Percentiles rank a stretch among this genome's conserved stretches.
These are phyloP conservation scores for Lentinula lateritia DNA, from an alignment of 768 basidiomycete genomes.

Conservation along the genomic window DNA sequence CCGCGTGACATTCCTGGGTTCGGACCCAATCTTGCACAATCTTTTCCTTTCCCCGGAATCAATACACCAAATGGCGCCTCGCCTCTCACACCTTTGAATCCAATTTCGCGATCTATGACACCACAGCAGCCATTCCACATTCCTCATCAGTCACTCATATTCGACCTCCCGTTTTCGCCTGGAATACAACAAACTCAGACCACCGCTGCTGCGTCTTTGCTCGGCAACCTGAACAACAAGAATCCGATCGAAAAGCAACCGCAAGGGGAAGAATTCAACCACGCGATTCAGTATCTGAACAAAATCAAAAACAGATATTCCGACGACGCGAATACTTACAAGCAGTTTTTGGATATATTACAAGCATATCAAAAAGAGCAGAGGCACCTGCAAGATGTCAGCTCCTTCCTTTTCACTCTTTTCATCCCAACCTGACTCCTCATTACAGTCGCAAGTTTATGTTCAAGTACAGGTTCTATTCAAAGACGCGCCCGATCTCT, in stretches of 20 bases:
- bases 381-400: slow-evolving; percentile 63
- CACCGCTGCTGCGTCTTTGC: slow-evolving; percentile 58
- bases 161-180: slow-evolving; percentile 41
- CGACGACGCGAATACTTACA: slow-evolving; percentile 88
- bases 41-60: slow-evolving; percentile 25
- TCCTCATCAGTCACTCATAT: slow-evolving; percentile 24
- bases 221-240: slow-evolving; percentile 52
- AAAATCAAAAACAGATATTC: slow-evolving; percentile 93
- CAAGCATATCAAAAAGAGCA: slow-evolving; percentile 87
- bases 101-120: slow-evolving; percentile 50
- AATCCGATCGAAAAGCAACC: slow-evolving; percentile 47
- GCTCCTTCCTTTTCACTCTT: slow-evolving; percentile 21
- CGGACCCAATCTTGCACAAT: slow-evolving; percentile 24
- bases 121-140: slow-evolving; percentile 38
- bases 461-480: slow-evolving; percentile 77
- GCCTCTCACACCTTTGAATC: slow-evolving; percentile 23
- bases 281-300: slow-evolving; percentile 96
- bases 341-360: slow-evolving; percentile 83
- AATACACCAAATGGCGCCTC: slow-evolving; percentile 16
- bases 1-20: slow-evolving; percentile 25
- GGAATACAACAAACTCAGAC: slow-evolving; percentile 41
- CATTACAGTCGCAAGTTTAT: slow-evolving; percentile 63
- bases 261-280: slow-evolving; percentile 67
- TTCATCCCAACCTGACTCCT: slow-evolving; percentile 8
- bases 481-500: slow-evolving; percentile 73